phyloP scores from a whole-genome alignment of 2,329 filamentous ascomycete species.

The Apiospora marii region DNA sequence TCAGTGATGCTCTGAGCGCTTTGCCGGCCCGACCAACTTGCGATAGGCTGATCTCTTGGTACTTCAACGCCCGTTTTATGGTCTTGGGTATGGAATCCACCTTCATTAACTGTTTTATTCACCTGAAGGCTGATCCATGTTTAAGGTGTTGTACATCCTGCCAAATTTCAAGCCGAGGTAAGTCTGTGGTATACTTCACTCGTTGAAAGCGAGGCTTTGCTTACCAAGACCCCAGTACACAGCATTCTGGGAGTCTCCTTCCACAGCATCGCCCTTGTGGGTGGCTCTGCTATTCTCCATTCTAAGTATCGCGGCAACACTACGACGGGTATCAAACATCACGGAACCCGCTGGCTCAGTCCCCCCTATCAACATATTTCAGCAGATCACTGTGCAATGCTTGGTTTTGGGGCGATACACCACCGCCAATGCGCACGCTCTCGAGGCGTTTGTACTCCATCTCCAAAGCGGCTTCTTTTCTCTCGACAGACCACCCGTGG shows the following conservation, averaged over 20 bases:
- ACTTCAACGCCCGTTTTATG: conserved; percentile 39
- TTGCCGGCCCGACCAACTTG: conserved; percentile 39
- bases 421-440: conserved; percentile 44
- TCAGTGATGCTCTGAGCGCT: conserved; percentile 31
- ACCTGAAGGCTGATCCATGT: neutral
- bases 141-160: conserved; percentile 36
- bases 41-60: conserved; percentile 42
- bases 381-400: conserved; percentile 35
- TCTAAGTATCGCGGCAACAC: conserved; percentile 40
- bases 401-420: conserved; percentile 42
- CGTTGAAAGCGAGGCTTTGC: neutral
- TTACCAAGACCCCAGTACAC: conserved; percentile 39
- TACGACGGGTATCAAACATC: conserved; percentile 26
- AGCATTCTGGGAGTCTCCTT: conserved; percentile 46
- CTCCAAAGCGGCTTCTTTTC: conserved; percentile 37
- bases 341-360: conserved; percentile 22
- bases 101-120: neutral
- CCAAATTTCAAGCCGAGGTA: conserved; percentile 40
- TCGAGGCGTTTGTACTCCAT: conserved; percentile 49
- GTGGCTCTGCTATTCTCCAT: conserved; percentile 48
- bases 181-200: neutral
- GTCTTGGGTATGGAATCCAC: conserved; percentile 36
- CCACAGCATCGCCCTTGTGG: conserved; percentile 45
- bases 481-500: conserved; percentile 39
- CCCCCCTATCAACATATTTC: conserved; percentile 30